Percentiles rank a stretch among this genome's conserved stretches.
Conservation (phyloP, 768 basidiomycete species). For the Tylopilus rubrobrunneus region DNA sequence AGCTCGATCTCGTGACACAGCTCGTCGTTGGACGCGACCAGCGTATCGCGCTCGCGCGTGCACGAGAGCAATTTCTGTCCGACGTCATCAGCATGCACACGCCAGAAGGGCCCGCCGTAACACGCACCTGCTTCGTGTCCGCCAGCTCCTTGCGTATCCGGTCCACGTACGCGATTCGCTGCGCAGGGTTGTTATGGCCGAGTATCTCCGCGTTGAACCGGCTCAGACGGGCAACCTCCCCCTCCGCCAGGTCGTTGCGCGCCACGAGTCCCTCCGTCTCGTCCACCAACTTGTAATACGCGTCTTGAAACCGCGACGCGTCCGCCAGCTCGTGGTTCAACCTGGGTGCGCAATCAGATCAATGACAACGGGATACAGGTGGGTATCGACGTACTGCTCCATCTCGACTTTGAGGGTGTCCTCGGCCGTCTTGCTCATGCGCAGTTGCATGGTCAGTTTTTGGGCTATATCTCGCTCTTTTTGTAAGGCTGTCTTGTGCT, state of each 20-base stretch:
- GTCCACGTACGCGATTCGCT: constrained; percentile 86
- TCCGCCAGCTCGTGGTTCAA: constrained; percentile 51
- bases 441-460: constrained; percentile 46
- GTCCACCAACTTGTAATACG: constrained; percentile 61
- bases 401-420: constrained; percentile 65
- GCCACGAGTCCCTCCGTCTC: constrained; percentile 62
- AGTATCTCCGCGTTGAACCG: constrained; percentile 83
- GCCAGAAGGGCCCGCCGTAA: not conserved
- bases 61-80: constrained; percentile 47
- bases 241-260: constrained; percentile 74
- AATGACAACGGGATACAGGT: not conserved
- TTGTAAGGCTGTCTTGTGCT: constrained; percentile 36
- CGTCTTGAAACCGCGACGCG: constrained; percentile 63
- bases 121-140: constrained; percentile 72
- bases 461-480: constrained; percentile 46
- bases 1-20: constrained; percentile 52
- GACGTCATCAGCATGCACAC: not conserved
- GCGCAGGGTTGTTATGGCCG: constrained; percentile 79
- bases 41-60: constrained; percentile 46
- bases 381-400: constrained; percentile 48
- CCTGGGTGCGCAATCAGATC: constrained; percentile 27
- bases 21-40: constrained; percentile 40
- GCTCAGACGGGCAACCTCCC: constrained; percentile 71
- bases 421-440: constrained; percentile 61
- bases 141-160: constrained; percentile 76